These are phyloP conservation scores for Rhynchosporium graminicola DNA, from an alignment of 2,329 filamentous ascomycete genomes.

Conservation along the genomic window DNA sequence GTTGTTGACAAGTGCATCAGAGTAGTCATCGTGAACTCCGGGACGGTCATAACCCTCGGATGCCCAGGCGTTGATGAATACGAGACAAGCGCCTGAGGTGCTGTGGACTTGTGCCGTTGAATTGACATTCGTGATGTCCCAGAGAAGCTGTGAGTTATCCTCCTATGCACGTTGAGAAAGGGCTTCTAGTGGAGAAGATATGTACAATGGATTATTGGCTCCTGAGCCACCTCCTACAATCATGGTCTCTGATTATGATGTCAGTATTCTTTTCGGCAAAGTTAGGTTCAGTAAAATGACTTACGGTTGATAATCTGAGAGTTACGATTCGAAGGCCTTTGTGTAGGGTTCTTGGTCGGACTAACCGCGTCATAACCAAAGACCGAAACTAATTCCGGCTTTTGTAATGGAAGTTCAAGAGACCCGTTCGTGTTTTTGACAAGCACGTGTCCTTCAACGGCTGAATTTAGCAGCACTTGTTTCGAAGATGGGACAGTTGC, in stretches of 20 bases:
- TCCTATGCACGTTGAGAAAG: conserved; percentile 52
- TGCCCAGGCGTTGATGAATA: conserved; percentile 68
- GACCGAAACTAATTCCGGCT: conserved; percentile 53
- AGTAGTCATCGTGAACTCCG: conserved; percentile 60
- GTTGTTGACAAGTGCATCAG: conserved; percentile 54
- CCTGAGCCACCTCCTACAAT: conserved; percentile 46
- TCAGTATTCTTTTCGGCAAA: not conserved
- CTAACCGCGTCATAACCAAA: conserved; percentile 60
- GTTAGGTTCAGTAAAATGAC: not conserved
- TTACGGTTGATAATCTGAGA: conserved; percentile 15
- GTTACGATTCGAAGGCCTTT: not conserved
- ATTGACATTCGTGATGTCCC: conserved; percentile 51
- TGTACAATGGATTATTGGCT: conserved; percentile 49
- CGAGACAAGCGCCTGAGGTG: conserved; percentile 63
- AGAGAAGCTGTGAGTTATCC: conserved; percentile 59
- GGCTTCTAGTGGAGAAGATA: conserved; percentile 57
- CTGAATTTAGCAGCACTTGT: conserved; percentile 53
- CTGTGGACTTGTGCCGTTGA: conserved; percentile 48
- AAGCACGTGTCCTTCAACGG: conserved; percentile 64
- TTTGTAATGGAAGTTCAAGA: conserved; percentile 48
- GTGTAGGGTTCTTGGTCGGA: conserved; percentile 16
- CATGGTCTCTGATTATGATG: not conserved
- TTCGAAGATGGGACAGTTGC: conserved; percentile 49
- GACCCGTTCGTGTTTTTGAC: conserved; percentile 57
- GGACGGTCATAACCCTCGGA: conserved; percentile 70